These are phyloP conservation scores for Plasmopara viticola DNA, from an alignment of 352 stramenopile species.

Conservation along the genomic window DNA sequence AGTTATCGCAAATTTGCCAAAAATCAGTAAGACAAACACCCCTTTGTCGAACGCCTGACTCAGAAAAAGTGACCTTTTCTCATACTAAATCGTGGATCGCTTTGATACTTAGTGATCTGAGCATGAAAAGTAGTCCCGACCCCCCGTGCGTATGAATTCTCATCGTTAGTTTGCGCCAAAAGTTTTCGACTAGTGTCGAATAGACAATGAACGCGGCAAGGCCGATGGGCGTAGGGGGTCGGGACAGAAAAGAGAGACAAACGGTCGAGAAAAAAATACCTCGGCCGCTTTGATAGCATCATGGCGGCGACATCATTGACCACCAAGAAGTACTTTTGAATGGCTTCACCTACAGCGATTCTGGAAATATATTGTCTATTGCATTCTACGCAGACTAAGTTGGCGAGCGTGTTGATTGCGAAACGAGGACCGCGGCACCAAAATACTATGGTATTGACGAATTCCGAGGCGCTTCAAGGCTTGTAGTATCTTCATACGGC, in stretches of 20 bases:
- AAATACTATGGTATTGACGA: neutral
- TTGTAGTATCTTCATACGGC: neutral
- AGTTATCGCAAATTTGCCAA: neutral
- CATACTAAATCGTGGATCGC: neutral
- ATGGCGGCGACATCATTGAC: neutral
- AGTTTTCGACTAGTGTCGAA: neutral
- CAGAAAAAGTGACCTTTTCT: neutral
- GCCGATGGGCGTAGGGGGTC: neutral
- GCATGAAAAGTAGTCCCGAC: neutral
- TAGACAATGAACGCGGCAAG: neutral
- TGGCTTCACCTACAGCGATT: neutral
- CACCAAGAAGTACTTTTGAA: neutral
- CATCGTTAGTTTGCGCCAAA: neutral
- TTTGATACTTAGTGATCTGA: neutral
- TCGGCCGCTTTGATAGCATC: neutral
- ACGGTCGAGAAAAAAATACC: neutral
- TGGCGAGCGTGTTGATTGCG: neutral
- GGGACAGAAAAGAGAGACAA: neutral
- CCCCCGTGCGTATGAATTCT: neutral
- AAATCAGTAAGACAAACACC: neutral
- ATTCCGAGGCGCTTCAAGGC: neutral
- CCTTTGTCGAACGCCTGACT: neutral
- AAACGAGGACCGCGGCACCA: neutral
- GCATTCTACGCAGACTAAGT: neutral
- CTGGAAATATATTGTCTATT: neutral